These are phyloP conservation scores for Ophiostoma fasciatum DNA, from an alignment of 2,329 filamentous ascomycete genomes.

Conservation along the genomic window DNA sequence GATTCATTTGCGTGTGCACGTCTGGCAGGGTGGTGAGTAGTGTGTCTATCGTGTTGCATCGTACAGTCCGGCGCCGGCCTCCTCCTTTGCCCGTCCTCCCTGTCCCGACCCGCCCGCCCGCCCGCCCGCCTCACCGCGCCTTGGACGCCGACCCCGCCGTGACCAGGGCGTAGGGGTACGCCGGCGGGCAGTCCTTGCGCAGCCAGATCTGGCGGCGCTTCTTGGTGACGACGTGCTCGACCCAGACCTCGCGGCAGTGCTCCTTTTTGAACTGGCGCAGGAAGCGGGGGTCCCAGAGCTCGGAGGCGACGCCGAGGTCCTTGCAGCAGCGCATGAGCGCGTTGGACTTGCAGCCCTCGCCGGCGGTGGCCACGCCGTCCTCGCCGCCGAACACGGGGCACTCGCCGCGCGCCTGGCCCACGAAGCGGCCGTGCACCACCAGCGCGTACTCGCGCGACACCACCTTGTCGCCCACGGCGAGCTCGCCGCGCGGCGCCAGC, in stretches of 20 bases:
- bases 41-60: too few relatives aligned
- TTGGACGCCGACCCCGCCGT: neutral
- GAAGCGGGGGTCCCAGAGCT: conserved; percentile 92
- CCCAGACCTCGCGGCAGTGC: conserved; percentile 68
- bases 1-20: too few relatives aligned
- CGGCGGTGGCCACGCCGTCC: conserved; percentile 82
- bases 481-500: conserved; percentile 72
- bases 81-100: neutral
- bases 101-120: neutral
- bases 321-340: conserved; percentile 98
- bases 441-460: conserved; percentile 88
- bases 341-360: conserved; percentile 95
- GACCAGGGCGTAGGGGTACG: conserved; percentile 36
- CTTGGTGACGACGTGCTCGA: conserved; percentile 75
- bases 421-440: conserved; percentile 76
- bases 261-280: conserved; percentile 68
- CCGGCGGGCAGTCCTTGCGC: conserved; percentile 65
- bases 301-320: conserved; percentile 84
- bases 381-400: conserved; percentile 80
- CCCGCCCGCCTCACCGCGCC: neutral
- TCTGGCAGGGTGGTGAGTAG: too few relatives aligned
- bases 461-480: conserved; percentile 66
- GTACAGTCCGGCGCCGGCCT: too few relatives aligned
- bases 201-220: conserved; percentile 81
- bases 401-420: conserved; percentile 85